These are phyloP conservation scores for Capsaspora owczarzaki DNA, from an alignment of 78 protist species.

Conservation along the genomic window DNA sequence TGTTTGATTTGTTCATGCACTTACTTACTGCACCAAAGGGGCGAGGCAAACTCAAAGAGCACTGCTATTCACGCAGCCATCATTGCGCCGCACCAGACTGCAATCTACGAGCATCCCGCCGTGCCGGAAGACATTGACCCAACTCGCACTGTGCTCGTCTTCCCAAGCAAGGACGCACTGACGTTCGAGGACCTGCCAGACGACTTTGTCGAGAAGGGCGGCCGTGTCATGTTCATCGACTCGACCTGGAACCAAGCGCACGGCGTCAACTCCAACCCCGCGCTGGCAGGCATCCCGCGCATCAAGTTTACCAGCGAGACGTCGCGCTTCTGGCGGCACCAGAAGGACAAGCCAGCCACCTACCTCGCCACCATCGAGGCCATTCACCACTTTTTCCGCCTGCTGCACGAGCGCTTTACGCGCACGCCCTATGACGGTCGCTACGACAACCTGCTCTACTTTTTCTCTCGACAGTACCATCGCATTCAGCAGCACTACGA, in stretches of 20 bases:
- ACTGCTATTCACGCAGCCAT: neutral
- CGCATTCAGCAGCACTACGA: neutral
- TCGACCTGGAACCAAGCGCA: neutral
- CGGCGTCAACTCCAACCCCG: neutral
- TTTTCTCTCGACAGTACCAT: neutral
- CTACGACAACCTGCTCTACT: neutral
- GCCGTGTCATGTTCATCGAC: neutral
- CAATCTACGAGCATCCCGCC: neutral
- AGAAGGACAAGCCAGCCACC: neutral
- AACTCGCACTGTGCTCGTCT: neutral
- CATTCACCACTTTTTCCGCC: neutral
- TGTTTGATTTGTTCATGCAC: neutral
- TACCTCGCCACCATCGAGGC: neutral
- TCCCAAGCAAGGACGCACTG: neutral
- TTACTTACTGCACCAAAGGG: neutral
- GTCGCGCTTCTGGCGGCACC: neutral
- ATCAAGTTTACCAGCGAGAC: neutral
- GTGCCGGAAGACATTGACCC: neutral
- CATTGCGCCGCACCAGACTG: neutral
- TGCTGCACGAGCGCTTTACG: neutral
- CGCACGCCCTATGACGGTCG: neutral
- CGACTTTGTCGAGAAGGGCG: neutral
- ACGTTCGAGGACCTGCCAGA: too few species aligned
- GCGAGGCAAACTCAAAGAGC: neutral
- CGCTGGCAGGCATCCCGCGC: neutral